These are phyloP conservation scores for Tetracladium maxilliforme DNA, from an alignment of 2,329 filamentous ascomycete genomes.

Conservation along the genomic window DNA sequence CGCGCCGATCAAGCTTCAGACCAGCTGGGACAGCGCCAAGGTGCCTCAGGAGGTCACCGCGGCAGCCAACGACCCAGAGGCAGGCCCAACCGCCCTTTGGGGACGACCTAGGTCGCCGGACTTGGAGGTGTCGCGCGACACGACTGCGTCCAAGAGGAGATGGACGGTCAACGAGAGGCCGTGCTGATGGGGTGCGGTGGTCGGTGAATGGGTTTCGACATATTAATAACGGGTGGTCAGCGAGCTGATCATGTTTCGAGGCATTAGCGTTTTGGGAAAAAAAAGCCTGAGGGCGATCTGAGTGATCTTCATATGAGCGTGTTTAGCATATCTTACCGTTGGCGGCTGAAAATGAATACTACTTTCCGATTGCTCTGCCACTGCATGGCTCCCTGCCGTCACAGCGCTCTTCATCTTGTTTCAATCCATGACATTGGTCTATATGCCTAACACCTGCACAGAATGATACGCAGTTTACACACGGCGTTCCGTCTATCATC, in stretches of 20 bases:
- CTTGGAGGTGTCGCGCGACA: conserved; percentile 28
- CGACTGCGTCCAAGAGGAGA: conserved; percentile 32
- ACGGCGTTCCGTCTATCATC: too few species aligned
- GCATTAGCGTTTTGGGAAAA: conserved; percentile 1
- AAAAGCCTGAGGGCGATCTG: too few species aligned
- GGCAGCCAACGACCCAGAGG: conserved; percentile 15
- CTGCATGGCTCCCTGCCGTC: too few species aligned
- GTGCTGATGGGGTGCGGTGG: not conserved
- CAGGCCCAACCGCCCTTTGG: conserved; percentile 23
- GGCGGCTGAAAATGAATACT: too few species aligned
- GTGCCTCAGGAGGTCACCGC: conserved; percentile 2
- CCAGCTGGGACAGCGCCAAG: not conserved
- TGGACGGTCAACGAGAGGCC: conserved; percentile 38
- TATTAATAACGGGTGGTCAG: too few species aligned
- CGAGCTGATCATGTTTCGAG: not conserved
- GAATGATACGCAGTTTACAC: too few species aligned
- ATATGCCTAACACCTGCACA: too few species aligned
- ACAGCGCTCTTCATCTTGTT: too few species aligned
- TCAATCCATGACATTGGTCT: too few species aligned
- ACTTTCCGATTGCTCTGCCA: too few species aligned
- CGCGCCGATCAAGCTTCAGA: conserved; percentile 1
- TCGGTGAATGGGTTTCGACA: conserved; percentile 1
- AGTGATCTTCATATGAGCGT: too few species aligned
- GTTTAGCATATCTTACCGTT: too few species aligned
- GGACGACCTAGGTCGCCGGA: conserved; percentile 27